Base-by-base conservation (phyloP, 257 asterid genomes). In the Thymus quinquecostatus region DNA sequence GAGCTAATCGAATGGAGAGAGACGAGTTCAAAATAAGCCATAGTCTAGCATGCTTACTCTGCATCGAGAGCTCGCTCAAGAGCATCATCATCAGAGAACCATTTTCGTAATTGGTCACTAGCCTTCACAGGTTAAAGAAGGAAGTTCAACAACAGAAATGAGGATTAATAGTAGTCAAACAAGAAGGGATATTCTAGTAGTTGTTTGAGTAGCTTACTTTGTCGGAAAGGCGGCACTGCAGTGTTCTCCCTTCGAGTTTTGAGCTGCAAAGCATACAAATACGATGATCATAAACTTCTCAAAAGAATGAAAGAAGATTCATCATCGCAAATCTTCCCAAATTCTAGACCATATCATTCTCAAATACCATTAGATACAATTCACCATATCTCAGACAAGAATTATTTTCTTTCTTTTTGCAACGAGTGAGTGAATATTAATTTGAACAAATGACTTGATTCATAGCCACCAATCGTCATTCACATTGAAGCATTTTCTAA, bases 31-130 rank as follows among this genome's bases (percentile, higher is more conserved):
- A n/a, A 61, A 38, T 10, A 43, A 6, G 54, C 12, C 5, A 27
- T 14, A 30, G 36, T 67, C 32, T 29, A 44, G 8, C 11, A 56
- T 63, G 62, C 97, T 83, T 65, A 95, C 98, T 95, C 96, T 73
- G 89, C 98, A 75, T 88, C 81, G 43, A 82, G 88, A 60, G 98
- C 96, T 70, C 98, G 87, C 75, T 95, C 97, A 75, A 95, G 80
- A 70, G 99, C 95, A 69, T 92, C 99, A 56, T 89, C 91, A 21
- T 95, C 96, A 9, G 79, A 67, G 68, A 92, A 89, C 99, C 99
- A 95, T 75, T 48, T 82, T 53, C 80, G 76, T 53, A 89, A 58
- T 68, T 85, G 88, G 79, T 87, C 89, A 74, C 64, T 85, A 27
- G 99, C 99, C 98, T 95, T 60, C 83, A 81, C 28, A 36, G 45